Evolutionary conservation across 2,329 filamentous ascomycete species (phyloP).

Genomic region (Neonectria neomacrospora): DNA sequence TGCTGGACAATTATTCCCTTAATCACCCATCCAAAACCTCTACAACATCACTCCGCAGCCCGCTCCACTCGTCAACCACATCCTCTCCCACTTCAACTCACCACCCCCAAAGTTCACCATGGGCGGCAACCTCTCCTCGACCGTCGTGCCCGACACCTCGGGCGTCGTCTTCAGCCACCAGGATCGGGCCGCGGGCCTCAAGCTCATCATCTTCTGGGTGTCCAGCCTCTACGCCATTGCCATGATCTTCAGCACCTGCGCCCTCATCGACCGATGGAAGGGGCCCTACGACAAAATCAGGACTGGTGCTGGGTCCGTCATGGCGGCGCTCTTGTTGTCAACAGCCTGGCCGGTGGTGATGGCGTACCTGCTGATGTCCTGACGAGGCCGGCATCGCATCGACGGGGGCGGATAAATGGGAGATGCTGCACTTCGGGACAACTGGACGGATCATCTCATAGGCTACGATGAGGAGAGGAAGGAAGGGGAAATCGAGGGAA

Average conservation of each 20-base stretch:
- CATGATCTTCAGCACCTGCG: slow-evolving; percentile 56
- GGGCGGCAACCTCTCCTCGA: slow-evolving; percentile 55
- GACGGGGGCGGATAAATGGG: background rate
- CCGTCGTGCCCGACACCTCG: slow-evolving; percentile 52
- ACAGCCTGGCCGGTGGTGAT: slow-evolving; percentile 52
- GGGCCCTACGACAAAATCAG: slow-evolving; percentile 51
- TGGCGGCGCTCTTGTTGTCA: slow-evolving; percentile 49
- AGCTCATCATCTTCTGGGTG: slow-evolving; percentile 51
- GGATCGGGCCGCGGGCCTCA: slow-evolving; percentile 47
- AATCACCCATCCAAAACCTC: background rate
- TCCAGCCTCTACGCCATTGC: slow-evolving; percentile 51
- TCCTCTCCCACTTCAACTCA: background rate
- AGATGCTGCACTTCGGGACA: background rate
- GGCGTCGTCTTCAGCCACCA: slow-evolving; percentile 46
- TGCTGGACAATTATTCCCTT: slow-evolving; percentile 19
- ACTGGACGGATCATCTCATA: background rate
- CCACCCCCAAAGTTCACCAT: slow-evolving; percentile 43
- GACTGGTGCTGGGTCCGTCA: slow-evolving; percentile 43
- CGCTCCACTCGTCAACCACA: background rate
- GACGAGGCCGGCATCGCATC: background rate
- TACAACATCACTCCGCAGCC: background rate
- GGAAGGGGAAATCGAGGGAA: background rate
- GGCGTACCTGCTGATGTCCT: slow-evolving; percentile 46
- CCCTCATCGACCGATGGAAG: slow-evolving; percentile 57
- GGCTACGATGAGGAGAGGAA: background rate